phyloP scores from a whole-genome alignment of 1,139 yeast genomes.

The Geotrichum europaeum region DNA sequence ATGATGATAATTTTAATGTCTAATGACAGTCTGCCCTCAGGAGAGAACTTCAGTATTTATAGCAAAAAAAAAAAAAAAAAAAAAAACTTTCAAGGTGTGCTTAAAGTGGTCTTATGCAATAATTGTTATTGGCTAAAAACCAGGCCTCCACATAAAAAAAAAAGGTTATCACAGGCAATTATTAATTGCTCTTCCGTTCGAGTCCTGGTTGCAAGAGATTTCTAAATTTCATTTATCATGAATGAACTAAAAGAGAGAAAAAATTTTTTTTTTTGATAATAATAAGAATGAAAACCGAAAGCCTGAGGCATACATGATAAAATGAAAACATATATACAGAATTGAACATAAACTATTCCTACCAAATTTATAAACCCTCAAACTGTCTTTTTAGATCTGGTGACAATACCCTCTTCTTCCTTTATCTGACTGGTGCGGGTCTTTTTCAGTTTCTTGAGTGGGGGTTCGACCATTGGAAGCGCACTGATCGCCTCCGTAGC shows the following conservation, averaged over 20 bases:
- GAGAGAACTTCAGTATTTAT: not conserved
- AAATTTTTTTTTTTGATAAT: too few species aligned
- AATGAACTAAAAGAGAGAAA: too few species aligned
- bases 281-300: too few species aligned
- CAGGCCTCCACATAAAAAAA: not conserved
- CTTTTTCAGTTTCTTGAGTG: slow-evolving; percentile 22
- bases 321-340: not conserved
- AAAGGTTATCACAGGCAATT: not conserved
- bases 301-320: not conserved
- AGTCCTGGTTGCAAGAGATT: too few species aligned
- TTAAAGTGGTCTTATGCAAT: not conserved
- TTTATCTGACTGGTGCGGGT: slow-evolving; percentile 21
- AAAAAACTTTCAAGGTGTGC: not conserved
- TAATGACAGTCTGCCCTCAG: not conserved
- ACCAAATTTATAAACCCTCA: not conserved
- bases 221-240: too few species aligned
- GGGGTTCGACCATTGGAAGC: slow-evolving; percentile 16
- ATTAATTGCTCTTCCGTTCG: not conserved
- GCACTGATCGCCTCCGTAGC: slow-evolving; percentile 17
- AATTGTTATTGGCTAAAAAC: not conserved
- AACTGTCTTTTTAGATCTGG: not conserved
- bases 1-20: not conserved
- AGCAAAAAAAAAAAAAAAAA: not conserved
- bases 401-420: slow-evolving; percentile 10
- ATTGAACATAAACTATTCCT: not conserved